Evolutionary conservation across 768 basidiomycete genomes (phyloP).

Genomic region (Pholiota microspora): DNA sequence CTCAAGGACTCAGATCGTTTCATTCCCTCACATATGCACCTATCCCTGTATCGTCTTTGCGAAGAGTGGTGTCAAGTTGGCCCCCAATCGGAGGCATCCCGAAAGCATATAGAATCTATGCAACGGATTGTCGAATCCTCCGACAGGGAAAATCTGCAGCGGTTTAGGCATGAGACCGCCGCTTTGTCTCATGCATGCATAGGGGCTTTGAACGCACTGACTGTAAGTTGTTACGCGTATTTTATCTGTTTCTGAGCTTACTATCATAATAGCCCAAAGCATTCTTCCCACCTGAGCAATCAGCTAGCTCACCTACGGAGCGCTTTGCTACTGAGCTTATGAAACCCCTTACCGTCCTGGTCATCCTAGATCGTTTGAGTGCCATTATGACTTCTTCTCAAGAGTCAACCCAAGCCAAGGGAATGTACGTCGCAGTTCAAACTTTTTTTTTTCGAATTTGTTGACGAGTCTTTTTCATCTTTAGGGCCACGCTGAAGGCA

Average conservation of each 20-base stretch:
- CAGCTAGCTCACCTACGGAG: constrained; percentile 65
- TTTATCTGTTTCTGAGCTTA: not conserved
- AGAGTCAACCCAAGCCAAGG: constrained; percentile 46
- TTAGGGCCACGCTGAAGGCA: constrained; percentile 76
- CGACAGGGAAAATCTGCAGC: constrained; percentile 52
- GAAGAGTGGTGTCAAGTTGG: constrained; percentile 95
- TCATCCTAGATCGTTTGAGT: constrained; percentile 62
- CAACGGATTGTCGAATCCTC: constrained; percentile 59
- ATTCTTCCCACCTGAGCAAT: constrained; percentile 61
- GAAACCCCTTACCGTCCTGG: constrained; percentile 50
- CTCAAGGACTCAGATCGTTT: constrained; percentile 77
- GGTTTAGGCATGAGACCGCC: constrained; percentile 68
- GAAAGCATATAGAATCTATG: constrained; percentile 69
- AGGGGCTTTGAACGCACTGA: constrained; percentile 85
- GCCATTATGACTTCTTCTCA: constrained; percentile 68
- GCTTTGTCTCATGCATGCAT: constrained; percentile 77
- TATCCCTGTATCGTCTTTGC: constrained; percentile 79
- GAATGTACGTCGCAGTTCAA: constrained; percentile 63
- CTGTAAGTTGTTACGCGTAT: constrained; percentile 52
- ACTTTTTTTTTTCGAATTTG: too few species aligned
- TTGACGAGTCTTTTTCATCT: too few species aligned
- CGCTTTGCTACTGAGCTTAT: constrained; percentile 45
- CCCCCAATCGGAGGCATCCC: constrained; percentile 67
- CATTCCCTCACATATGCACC: constrained; percentile 70
- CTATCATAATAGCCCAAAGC: constrained; percentile 62